Percentiles rank a stretch among this genome's conserved stretches.
Evolutionary conservation across 768 basidiomycete genomes (phyloP).

Genomic region (Mycena chlorophos): DNA sequence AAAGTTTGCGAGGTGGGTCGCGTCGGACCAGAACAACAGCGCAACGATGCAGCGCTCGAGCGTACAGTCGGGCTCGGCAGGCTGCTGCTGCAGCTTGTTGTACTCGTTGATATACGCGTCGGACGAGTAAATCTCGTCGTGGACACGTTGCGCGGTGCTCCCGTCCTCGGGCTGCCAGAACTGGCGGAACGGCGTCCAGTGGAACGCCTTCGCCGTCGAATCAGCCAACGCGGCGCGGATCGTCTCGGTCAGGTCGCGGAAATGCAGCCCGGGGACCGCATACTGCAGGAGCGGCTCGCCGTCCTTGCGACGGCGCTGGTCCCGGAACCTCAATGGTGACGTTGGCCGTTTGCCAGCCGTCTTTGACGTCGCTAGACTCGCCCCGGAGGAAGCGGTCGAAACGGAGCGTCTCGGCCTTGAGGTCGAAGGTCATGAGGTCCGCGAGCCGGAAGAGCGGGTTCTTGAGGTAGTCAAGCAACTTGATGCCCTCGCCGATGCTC

Average conservation of each 20-base stretch:
- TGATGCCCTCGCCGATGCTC: background rate
- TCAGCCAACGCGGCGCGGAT: conserved; percentile 10
- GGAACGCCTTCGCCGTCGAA: conserved; percentile 5
- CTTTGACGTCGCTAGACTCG: background rate
- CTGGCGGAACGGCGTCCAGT: conserved; percentile 23
- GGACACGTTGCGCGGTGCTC: conserved; percentile 14
- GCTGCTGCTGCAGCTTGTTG: background rate
- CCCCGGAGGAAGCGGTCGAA: background rate
- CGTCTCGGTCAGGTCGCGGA: conserved; percentile 9
- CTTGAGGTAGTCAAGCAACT: conserved; percentile 13
- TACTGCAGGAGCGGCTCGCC: conserved; percentile 5
- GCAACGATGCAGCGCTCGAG: background rate
- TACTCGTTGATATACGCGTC: conserved; percentile 9
- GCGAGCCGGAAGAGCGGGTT: conserved; percentile 12
- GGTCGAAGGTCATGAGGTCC: conserved; percentile 7
- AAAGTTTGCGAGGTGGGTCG: background rate
- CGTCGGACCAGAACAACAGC: background rate
- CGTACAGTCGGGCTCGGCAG: background rate
- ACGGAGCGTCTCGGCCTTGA: background rate
- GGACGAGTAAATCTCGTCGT: conserved; percentile 25
- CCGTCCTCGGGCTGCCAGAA: conserved; percentile 17
- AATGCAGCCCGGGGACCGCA: conserved; percentile 12
- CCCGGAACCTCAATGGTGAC: conserved; percentile 23
- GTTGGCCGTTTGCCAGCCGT: conserved; percentile 13
- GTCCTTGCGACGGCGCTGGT: conserved; percentile 2